Conservation (phyloP, 1,284 basidiomycete genomes). For the Cerioporus squamosus region DNA sequence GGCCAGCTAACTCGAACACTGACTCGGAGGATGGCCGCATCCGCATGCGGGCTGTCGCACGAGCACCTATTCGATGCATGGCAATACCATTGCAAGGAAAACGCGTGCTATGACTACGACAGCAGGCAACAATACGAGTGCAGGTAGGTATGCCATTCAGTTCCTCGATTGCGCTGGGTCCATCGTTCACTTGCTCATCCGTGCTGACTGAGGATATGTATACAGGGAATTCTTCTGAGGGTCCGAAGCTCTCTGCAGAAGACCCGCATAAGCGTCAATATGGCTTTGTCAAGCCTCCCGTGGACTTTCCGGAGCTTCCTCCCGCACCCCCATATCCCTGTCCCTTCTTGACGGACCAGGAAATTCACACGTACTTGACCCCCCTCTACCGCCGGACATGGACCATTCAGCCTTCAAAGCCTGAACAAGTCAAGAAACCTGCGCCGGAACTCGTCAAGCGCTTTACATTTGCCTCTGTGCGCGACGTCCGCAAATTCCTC, state of each 20-base stretch:
- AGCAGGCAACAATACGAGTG: background rate
- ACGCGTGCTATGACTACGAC: background rate
- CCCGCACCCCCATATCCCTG: constrained; percentile 26
- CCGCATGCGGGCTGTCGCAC: too few species aligned
- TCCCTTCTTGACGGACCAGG: constrained; percentile 27
- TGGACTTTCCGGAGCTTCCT: constrained; percentile 16
- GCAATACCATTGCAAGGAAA: too few species aligned
- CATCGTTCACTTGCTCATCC: too few species aligned
- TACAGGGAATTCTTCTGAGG: too few species aligned
- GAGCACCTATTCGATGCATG: too few species aligned
- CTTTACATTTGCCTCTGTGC: constrained; percentile 32
- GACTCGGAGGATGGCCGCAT: too few species aligned
- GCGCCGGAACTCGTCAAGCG: constrained; percentile 28
- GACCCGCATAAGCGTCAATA: too few species aligned
- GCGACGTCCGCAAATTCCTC: constrained; percentile 34
- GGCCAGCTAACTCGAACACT: too few species aligned
- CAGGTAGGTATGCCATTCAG: background rate
- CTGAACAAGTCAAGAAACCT: background rate
- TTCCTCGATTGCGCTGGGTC: too few species aligned
- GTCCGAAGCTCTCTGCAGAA: too few species aligned
- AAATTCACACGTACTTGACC: constrained; percentile 36
- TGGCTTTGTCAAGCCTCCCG: too few species aligned
- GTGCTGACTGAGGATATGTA: too few species aligned
- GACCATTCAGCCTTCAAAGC: constrained; percentile 32
- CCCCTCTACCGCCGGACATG: constrained; percentile 40